Conservation (phyloP, 2,329 filamentous ascomycete genomes). For the Metarhizium guizhouense region DNA sequence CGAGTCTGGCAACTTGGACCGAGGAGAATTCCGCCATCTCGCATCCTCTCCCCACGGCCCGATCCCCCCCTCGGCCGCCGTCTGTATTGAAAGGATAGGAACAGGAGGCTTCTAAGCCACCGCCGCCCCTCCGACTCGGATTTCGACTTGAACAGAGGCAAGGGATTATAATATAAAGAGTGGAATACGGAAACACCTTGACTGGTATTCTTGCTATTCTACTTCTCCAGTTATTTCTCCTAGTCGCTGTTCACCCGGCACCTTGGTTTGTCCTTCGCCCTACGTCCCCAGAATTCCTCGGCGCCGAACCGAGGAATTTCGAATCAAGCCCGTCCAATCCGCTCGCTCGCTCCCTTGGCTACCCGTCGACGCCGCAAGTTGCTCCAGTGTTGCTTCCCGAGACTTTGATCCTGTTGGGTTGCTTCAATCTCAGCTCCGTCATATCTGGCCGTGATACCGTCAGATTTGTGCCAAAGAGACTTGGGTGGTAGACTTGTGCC, state of each 20-base stretch:
- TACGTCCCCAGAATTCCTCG: constrained; percentile 30
- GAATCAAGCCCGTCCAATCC: constrained; percentile 18
- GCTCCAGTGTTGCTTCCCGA: constrained; percentile 27
- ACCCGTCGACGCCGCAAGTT: constrained; percentile 12
- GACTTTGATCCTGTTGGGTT: constrained; percentile 8
- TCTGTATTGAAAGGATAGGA: constrained; percentile 18
- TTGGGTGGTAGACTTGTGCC: not conserved
- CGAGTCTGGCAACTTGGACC: constrained; percentile 19
- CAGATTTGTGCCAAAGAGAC: not conserved
- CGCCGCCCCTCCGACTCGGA: constrained; percentile 6
- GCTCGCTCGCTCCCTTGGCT: constrained; percentile 20
- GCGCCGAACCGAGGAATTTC: constrained; percentile 33
- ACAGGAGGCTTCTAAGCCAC: constrained; percentile 17
- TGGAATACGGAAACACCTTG: constrained; percentile 23
- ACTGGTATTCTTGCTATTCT: constrained; percentile 29
- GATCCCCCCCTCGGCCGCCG: constrained; percentile 12
- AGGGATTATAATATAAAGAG: constrained; percentile 10
- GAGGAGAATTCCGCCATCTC: constrained; percentile 24
- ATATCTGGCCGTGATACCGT: constrained; percentile 1
- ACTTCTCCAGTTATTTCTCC: constrained; percentile 4
- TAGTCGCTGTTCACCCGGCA: constrained; percentile 6
- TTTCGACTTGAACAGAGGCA: constrained; percentile 7
- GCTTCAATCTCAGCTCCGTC: constrained; percentile 12
- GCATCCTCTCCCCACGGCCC: constrained; percentile 13
- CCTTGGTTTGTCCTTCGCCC: constrained; percentile 11